Base-by-base conservation (phyloP, 129 eudicot genomes). In the Saussurea involucrata region DNA sequence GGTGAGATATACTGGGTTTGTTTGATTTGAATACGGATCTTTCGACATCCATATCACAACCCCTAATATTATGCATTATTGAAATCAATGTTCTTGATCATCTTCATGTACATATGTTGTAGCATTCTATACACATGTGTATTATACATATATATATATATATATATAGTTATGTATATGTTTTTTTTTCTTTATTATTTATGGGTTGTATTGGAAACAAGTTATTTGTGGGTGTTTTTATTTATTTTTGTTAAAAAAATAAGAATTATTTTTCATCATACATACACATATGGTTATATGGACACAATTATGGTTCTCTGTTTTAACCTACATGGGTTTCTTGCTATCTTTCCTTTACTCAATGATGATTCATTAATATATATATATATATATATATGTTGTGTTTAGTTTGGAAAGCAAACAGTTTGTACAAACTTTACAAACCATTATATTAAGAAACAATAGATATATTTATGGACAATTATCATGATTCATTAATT, bases 271-370 rank as follows among this genome's bases (percentile, higher is more conserved):
- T 27, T 27, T 27, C 29, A 1, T 27, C 29, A 27, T 27, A 27
- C 29, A 27, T 27, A 27, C 29, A 46, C 25, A 33, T 28, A 70
- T 28, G 15, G 24, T 22, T 40, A 22, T 24, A 68, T 63, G 28
- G 27, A 68, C 31, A 36, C 71, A 42, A 68, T 55, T 34, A 77
- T 57, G 37, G 40, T 68, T 20, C 60, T 77, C 17, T 76, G 15
- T 18, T 75, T 65, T 37, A 17, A 17, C 29, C 40, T 21, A 75
- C 42, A 22, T 63, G 63, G 15, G 12, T 34, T 74, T 32, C 58
- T 63, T 63, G 29, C 61, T 63, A 34, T 22, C 17, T 34, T 71
- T 13, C 61, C 8, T 71, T 25, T 53, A 53, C 27, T 21, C 13
- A 60, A 60, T 20, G 18, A 53, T 53, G 22, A 53, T 53, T 5